phyloP scores from a whole-genome alignment of 129 eudicot species.

The Tagetes erecta region DNA sequence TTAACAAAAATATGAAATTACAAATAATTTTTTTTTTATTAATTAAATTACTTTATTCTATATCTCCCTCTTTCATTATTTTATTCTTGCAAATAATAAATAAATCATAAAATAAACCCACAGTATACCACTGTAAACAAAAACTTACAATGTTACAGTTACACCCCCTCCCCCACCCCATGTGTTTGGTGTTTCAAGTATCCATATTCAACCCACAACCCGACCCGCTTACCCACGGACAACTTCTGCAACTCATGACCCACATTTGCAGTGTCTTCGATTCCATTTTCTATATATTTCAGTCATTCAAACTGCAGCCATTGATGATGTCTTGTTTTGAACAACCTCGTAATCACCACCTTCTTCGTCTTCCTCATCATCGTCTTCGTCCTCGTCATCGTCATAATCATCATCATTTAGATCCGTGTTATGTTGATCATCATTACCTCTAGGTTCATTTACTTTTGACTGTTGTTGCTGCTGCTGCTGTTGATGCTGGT shows the following conservation, averaged over 20 bases:
- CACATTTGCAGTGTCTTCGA: slow-evolving; percentile 32
- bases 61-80: slow-evolving; percentile 32
- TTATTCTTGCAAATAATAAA: slow-evolving; percentile 52
- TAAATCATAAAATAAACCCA: slow-evolving; percentile 45
- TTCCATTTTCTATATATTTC: slow-evolving; percentile 42
- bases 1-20: slow-evolving; percentile 41
- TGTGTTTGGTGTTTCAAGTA: slow-evolving; percentile 30
- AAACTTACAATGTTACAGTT: slow-evolving; percentile 45
- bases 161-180: slow-evolving; percentile 38
- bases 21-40: slow-evolving; percentile 21
- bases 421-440: slow-evolving; percentile 36
- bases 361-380: slow-evolving; percentile 48
- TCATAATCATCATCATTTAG: slow-evolving; percentile 35
- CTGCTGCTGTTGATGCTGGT: not conserved
- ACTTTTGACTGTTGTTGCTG: slow-evolving; percentile 22
- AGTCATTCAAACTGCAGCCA: slow-evolving; percentile 44
- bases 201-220: slow-evolving; percentile 34
- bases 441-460: slow-evolving; percentile 12
- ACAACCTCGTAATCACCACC: slow-evolving; percentile 71
- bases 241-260: slow-evolving; percentile 48
- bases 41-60: slow-evolving; percentile 41
- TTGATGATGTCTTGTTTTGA: slow-evolving; percentile 65
- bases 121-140: slow-evolving; percentile 43
- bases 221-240: slow-evolving; percentile 40
- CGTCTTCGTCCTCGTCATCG: slow-evolving; percentile 35